phyloP scores from a whole-genome alignment of 768 basidiomycete genomes.

The Chiua virens region DNA sequence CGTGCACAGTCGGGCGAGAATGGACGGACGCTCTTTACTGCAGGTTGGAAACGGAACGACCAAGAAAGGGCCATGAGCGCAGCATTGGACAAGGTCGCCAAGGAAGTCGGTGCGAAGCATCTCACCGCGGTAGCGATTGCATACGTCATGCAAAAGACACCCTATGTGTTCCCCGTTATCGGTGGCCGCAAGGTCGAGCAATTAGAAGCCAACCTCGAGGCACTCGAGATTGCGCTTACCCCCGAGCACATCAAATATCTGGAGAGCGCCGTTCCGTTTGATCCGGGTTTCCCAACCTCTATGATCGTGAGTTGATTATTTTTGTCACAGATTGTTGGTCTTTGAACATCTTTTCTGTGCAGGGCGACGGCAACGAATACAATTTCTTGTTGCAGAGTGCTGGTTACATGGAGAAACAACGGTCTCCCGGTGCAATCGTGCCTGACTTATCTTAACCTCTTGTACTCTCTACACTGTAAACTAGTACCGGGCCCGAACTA shows the following conservation, averaged over 20 bases:
- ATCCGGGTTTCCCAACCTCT: constrained; percentile 38
- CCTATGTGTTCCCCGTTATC: constrained; percentile 44
- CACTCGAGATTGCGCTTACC: constrained; percentile 40
- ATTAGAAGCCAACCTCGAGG: constrained; percentile 41
- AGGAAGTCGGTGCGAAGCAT: constrained; percentile 37
- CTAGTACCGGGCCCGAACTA: no score
- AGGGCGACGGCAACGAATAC: constrained; percentile 31
- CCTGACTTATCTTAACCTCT: constrained; percentile 8
- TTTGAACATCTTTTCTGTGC: background rate
- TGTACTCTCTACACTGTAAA: no score
- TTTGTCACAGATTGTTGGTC: background rate
- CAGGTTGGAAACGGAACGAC: constrained; percentile 36
- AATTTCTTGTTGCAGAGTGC: constrained; percentile 11
- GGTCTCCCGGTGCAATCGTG: constrained; percentile 2
- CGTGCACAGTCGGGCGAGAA: constrained; percentile 30
- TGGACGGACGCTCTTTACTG: background rate
- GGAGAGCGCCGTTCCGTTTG: constrained; percentile 38
- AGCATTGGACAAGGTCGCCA: constrained; percentile 40
- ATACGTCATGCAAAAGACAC: constrained; percentile 46
- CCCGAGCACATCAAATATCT: constrained; percentile 39
- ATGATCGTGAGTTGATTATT: constrained; percentile 30
- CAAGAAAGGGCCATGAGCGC: constrained; percentile 34
- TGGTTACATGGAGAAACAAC: constrained; percentile 26
- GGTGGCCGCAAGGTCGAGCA: constrained; percentile 47
- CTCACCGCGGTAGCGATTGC: constrained; percentile 42